Evolutionary conservation across 2,329 filamentous ascomycete genomes (phyloP).

Genomic region (Colletotrichum coccodes): DNA sequence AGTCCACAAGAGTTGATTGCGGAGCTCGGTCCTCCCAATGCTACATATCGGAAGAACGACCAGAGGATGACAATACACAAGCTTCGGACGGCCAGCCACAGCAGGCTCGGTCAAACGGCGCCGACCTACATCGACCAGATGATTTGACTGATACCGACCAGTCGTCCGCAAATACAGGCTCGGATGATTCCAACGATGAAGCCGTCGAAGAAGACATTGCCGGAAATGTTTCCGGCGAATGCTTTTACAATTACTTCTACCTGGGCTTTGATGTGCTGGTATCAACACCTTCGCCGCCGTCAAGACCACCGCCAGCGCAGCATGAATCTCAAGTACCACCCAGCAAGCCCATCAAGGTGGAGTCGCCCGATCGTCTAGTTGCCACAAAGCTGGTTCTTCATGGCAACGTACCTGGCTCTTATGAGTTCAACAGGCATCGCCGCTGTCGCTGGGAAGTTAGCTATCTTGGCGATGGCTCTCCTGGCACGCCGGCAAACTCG

Average conservation of each 20-base stretch:
- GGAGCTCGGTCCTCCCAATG: constrained; percentile 91
- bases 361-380: constrained; percentile 73
- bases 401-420: constrained; percentile 93
- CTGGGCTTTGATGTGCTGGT: constrained; percentile 94
- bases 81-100: constrained; percentile 63
- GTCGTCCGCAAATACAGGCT: constrained; percentile 77
- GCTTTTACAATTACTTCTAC: constrained; percentile 98
- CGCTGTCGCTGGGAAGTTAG: constrained; percentile 86
- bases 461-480: constrained; percentile 60
- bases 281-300: constrained; percentile 77
- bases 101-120: constrained; percentile 57
- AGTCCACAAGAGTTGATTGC: constrained; percentile 92
- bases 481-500: constrained; percentile 67
- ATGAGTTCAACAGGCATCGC: constrained; percentile 94
- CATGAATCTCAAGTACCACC: constrained; percentile 35
- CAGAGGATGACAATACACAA: constrained; percentile 89
- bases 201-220: constrained; percentile 66
- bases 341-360: constrained; percentile 49
- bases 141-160: constrained; percentile 78
- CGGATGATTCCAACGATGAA: constrained; percentile 72
- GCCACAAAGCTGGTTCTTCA: constrained; percentile 94
- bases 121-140: constrained; percentile 58
- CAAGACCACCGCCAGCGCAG: constrained; percentile 67
- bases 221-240: constrained; percentile 72
- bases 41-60: constrained; percentile 92